A percentile compares a stretch with the other conserved stretches of the same genome.
These are phyloP conservation scores for Pinus taeda DNA, from an alignment of 75 land plant species.

Conservation along the genomic window DNA sequence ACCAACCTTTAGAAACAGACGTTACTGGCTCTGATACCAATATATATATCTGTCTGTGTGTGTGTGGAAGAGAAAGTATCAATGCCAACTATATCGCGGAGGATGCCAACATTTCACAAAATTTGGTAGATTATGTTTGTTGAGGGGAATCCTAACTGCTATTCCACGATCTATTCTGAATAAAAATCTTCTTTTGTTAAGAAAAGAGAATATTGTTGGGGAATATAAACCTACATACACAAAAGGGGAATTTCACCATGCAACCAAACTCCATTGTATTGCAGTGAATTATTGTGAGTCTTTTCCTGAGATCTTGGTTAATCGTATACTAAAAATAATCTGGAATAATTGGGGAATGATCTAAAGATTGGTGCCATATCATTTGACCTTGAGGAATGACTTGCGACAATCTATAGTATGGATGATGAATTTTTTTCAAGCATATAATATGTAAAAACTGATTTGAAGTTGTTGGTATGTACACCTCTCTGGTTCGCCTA, in stretches of 20 bases:
- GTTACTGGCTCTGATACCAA: too few species aligned
- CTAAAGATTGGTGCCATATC: too few species aligned
- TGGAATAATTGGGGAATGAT: conserved; percentile 91
- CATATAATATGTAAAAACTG: too few species aligned
- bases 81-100: too few species aligned
- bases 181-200: conserved; percentile 15
- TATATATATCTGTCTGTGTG: too few species aligned
- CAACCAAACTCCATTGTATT: conserved; percentile 3
- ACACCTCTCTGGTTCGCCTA: too few species aligned
- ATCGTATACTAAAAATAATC: conserved; percentile 74
- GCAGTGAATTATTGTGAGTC: conserved; percentile 36
- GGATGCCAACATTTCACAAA: conserved; percentile 52
- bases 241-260: conserved; percentile 14
- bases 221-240: neutral
- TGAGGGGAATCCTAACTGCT: conserved; percentile 86
- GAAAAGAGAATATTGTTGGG: neutral
- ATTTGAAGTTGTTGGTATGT: too few species aligned
- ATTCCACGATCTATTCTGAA: conserved; percentile 66
- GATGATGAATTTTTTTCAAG: too few species aligned
- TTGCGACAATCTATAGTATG: too few species aligned
- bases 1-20: too few species aligned
- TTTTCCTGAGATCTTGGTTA: conserved; percentile 48
- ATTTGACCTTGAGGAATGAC: too few species aligned
- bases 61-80: too few species aligned
- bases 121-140: conserved; percentile 78